Evolutionary conservation across 1,139 yeast species (phyloP).

Genomic region (Suhomyces bribrorum): DNA sequence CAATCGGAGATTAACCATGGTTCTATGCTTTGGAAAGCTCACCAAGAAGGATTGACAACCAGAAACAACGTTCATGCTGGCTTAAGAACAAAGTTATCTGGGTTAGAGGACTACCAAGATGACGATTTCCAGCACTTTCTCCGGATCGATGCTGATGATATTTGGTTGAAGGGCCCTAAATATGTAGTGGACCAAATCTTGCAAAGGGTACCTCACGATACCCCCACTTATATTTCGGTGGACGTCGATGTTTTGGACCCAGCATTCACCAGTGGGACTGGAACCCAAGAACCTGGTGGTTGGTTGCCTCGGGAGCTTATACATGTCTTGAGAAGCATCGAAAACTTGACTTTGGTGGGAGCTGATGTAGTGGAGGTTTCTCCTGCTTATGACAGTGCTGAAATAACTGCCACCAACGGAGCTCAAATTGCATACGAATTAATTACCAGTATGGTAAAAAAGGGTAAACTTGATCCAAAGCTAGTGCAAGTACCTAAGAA

Average conservation of each 20-base stretch:
- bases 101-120: constrained; percentile 61
- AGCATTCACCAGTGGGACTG: constrained; percentile 79
- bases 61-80: constrained; percentile 69
- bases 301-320: constrained; percentile 76
- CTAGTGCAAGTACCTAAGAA: not conserved
- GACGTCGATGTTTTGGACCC: constrained; percentile 85
- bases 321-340: constrained; percentile 58
- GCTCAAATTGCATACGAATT: constrained; percentile 75
- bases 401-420: constrained; percentile 73
- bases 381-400: constrained; percentile 73
- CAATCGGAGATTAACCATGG: constrained; percentile 73
- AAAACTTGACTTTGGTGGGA: constrained; percentile 64
- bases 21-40: constrained; percentile 79
- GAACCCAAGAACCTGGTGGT: constrained; percentile 84
- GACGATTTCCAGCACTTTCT: constrained; percentile 65
- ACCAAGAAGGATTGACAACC: constrained; percentile 62
- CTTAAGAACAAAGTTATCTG: constrained; percentile 65
- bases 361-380: constrained; percentile 80
- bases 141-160: constrained; percentile 68
- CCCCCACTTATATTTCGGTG: constrained; percentile 70
- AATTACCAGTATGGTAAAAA: constrained; percentile 71
- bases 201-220: constrained; percentile 50
- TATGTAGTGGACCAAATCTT: constrained; percentile 54
- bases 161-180: constrained; percentile 61
- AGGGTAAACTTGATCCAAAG: constrained; percentile 30